Base-by-base conservation (phyloP, 2,329 filamentous ascomycete species). In the Chalaropsis thielavioides region DNA sequence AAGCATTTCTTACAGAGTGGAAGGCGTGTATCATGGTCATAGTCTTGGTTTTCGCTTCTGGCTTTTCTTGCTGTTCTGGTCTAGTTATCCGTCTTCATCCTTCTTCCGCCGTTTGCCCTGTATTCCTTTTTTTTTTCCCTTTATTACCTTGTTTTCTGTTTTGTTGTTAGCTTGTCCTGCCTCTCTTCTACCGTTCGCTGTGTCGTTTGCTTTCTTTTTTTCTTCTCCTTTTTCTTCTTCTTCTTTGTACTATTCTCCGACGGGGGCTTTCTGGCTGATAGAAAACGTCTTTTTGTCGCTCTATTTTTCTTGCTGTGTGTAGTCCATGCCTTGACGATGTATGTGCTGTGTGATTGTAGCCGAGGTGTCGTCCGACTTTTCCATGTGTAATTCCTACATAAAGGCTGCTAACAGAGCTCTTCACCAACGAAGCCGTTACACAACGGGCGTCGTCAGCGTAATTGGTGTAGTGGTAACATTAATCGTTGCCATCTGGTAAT, bases 381-480 rank as follows among this genome's bases (percentile, higher is more conserved):
- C n/a, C n/a, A n/a, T n/a, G n/a, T n/a, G n/a, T n/a, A n/a, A n/a
- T n/a, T n/a, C n/a, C n/a, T n/a, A n/a, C n/a, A n/a, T n/a, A n/a
- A n/a, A n/a, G n/a, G n/a, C n/a, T n/a, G n/a, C n/a, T n/a, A n/a
- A n/a, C n/a, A n/a, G n/a, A n/a, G n/a, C n/a, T n/a, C n/a, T n/a
- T n/a, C n/a, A n/a, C 13, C 38, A 41, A 41, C 38, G 38, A 41
- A 41, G 38, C 38, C 38, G 38, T 41, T 5, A 49, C n/a, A 49
- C 17, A 7, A 49, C 44, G 19, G 24, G n/a, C 49, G 3, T 22
- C 7, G 24, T 11, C n/a, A 10, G 49, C 49, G 49, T 54, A 54
- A 54, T 54, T 54, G 49, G 49, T 54, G 49, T 54, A 54, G 49
- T 54, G 49, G 49, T 54, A 54, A 54, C 49, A 54, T 54, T 54